Evolutionary conservation across 345 rosid genomes (phyloP), one percentile per base, ranked within the genome.

Genomic region (Aegle marmelos): DNA sequence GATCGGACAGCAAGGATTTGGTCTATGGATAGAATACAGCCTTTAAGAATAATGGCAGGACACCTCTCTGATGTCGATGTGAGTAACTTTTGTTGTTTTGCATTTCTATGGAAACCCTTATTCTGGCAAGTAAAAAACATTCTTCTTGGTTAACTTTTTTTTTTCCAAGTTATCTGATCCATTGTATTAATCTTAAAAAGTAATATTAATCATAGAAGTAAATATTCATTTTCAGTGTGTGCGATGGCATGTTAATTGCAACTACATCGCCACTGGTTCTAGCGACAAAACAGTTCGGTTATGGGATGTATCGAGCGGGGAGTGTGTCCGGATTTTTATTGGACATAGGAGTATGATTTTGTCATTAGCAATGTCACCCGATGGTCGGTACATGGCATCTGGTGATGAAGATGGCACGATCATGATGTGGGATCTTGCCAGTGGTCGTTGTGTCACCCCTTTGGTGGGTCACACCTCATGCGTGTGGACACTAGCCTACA

Each of bases 341-440:
- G 98, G 98, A 67, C 93, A 91, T 71, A 83, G 91, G 83, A 89
- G 92, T 68, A 89, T 89, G 97, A 88, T 97, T 70, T 75, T 94
- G 68, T 94, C 98, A 14, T 73, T 97, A 79, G 95, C 98, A 17
- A 90, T 97, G 93, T 94, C 98, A 67, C 96, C 98, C n/a, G 98
- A 94, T 73, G 99, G 99, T 69, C 93, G 92, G 27, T 91, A 90
- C 76, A 90, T 93, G 98, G 98, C 98, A 50, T 96, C 98, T 17
- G 99, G 93, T 39, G 99, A 94, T 83, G 98, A 93, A 88, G 99
- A 94, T 82, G 98, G 98, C 62, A 83, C 90, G 22, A 90, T 94
- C 77, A 90, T 92, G 99, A 92, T 91, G 97, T 96, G 99, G 99
- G 99, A 94, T 86, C 92, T 96, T 72, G 87, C 98, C 37, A 92